Conservation (phyloP, 164 flowering plant species). For the Buxus sempervirens region DNA sequence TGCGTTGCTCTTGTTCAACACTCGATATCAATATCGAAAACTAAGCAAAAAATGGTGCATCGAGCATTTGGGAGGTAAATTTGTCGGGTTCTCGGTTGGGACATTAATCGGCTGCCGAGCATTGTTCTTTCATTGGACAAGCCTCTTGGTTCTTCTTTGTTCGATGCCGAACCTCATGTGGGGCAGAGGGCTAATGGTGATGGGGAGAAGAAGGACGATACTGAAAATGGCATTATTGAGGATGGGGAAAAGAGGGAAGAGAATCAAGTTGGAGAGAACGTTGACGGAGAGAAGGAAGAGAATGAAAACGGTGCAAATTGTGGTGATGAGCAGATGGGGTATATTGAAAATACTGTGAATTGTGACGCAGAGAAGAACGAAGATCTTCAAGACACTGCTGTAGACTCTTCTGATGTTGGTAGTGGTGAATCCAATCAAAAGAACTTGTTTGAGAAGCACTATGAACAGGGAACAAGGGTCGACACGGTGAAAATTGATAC, state of each 20-base stretch:
- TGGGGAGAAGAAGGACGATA: background rate
- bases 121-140: slow-evolving; percentile 23
- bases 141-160: slow-evolving; percentile 13
- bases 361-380: background rate
- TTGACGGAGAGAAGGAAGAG: too few species aligned
- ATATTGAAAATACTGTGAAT: background rate
- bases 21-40: slow-evolving; percentile 39
- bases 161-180: slow-evolving; percentile 11
- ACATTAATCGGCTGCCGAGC: slow-evolving; percentile 48
- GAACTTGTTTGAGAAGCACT: background rate
- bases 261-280: too few species aligned
- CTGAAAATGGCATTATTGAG: background rate
- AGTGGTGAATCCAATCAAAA: background rate
- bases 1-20: slow-evolving; percentile 67
- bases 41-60: slow-evolving; percentile 54
- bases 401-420: background rate
- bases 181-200: background rate
- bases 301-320: too few species aligned
- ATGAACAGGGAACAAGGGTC: background rate
- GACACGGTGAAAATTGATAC: background rate
- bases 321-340: background rate
- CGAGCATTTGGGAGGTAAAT: slow-evolving; percentile 53
- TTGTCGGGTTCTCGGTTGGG: slow-evolving; percentile 74
- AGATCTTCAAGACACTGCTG: background rate
- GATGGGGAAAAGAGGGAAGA: too few species aligned